Evolutionary conservation across 768 basidiomycete genomes (phyloP).

Genomic region (Rhodocollybia butyracea): DNA sequence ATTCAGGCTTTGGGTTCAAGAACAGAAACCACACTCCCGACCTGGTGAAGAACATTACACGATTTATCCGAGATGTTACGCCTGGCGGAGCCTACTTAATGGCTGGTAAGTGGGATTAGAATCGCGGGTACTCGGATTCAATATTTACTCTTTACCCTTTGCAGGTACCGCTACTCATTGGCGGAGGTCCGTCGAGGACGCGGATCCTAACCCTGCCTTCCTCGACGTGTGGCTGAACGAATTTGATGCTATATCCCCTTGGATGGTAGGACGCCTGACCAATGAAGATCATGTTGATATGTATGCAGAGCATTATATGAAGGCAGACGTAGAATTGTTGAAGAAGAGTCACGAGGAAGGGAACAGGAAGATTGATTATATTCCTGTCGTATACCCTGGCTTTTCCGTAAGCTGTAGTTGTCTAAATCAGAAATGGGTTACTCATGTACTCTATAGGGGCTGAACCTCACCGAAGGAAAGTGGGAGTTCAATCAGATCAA

Average conservation of each 20-base stretch:
- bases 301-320: slow-evolving; percentile 62
- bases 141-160: neutral
- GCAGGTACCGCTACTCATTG: slow-evolving; percentile 70
- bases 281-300: slow-evolving; percentile 58
- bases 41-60: slow-evolving; percentile 50
- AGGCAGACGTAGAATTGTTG: slow-evolving; percentile 60
- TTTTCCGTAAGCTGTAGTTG: slow-evolving; percentile 60
- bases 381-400: slow-evolving; percentile 82
- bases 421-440: neutral
- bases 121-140: neutral
- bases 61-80: slow-evolving; percentile 56
- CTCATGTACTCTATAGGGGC: slow-evolving; percentile 42
- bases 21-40: slow-evolving; percentile 59
- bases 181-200: slow-evolving; percentile 69
- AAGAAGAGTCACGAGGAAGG: slow-evolving; percentile 42
- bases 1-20: slow-evolving; percentile 67
- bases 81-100: slow-evolving; percentile 76
- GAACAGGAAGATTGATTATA: slow-evolving; percentile 64
- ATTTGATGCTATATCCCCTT: slow-evolving; percentile 79
- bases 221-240: slow-evolving; percentile 69
- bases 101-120: slow-evolving; percentile 21
- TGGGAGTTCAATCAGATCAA: slow-evolving; percentile 73
- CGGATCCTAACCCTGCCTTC: slow-evolving; percentile 65
- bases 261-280: slow-evolving; percentile 74
- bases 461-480: slow-evolving; percentile 66